Evolutionary conservation across 352 stramenopile species (phyloP).

Genomic region (Globisporangium irregulare): DNA sequence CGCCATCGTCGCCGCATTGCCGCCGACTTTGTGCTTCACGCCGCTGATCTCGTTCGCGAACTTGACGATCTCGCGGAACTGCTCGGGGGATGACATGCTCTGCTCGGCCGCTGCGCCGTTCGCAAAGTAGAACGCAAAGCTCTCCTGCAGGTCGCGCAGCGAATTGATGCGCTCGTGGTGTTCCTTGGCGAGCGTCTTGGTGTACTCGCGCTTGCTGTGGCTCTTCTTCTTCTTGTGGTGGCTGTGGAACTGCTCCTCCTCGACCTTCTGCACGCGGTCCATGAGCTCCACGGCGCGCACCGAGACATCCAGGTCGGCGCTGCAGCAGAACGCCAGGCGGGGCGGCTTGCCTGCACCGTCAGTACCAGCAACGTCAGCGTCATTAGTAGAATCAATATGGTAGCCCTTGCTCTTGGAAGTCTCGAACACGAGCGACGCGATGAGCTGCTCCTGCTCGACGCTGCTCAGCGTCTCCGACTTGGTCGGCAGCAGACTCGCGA

Average conservation of each 20-base stretch:
- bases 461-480: conserved; percentile 31
- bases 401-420: conserved; percentile 29
- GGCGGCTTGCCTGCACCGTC: conserved; percentile 21
- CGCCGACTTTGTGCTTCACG: conserved; percentile 70
- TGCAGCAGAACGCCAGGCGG: conserved; percentile 80
- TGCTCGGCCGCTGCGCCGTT: conserved; percentile 76
- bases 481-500: conserved; percentile 44
- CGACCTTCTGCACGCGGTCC: conserved; percentile 44
- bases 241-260: conserved; percentile 37
- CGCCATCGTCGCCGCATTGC: conserved; percentile 80
- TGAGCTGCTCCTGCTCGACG: conserved; percentile 60
- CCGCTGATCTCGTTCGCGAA: conserved; percentile 53
- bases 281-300: conserved; percentile 77
- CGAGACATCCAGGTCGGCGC: conserved; percentile 74
- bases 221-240: conserved; percentile 36
- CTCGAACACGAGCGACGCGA: conserved; percentile 65
- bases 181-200: conserved; percentile 27
- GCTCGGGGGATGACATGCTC: conserved; percentile 75
- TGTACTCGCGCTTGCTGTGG: conserved; percentile 18
- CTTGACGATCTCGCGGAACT: conserved; percentile 70
- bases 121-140: conserved; percentile 83
- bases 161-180: conserved; percentile 79
- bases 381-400: not conserved
- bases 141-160: conserved; percentile 62
- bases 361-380: conserved; percentile 1